A percentile compares a stretch with the other conserved stretches of the same genome.
Evolutionary conservation across 192 early-diverging fungal species (phyloP).

Genomic region (Podila clonocystis): DNA sequence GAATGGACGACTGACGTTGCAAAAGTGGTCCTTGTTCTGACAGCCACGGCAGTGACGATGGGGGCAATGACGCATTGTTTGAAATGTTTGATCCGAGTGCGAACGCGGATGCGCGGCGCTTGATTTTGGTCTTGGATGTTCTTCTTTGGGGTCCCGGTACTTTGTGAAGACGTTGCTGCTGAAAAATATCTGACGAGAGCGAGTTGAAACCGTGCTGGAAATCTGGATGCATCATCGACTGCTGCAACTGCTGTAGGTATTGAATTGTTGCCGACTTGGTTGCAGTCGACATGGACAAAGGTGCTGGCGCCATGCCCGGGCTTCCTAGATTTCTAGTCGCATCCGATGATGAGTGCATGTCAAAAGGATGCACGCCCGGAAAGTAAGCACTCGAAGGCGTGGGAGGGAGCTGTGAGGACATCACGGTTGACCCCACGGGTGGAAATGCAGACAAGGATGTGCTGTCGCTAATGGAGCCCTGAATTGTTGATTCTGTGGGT

Average conservation of each 20-base stretch:
- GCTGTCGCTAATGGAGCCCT: not conserved
- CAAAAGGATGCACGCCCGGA: constrained; percentile 28
- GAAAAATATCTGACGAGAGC: not conserved
- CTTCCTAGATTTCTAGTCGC: not conserved
- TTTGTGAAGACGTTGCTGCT: not conserved
- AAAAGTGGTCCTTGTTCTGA: not conserved
- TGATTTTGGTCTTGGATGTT: constrained; percentile 4
- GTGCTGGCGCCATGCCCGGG: not conserved
- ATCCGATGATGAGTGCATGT: not conserved
- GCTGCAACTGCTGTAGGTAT: constrained; percentile 37
- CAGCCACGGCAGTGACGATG: not conserved
- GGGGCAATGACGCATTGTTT: not conserved
- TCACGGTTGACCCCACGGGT: not conserved
- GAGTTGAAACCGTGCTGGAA: not conserved
- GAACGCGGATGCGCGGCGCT: not conserved
- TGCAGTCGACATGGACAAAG: constrained; percentile 8
- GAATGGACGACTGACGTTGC: not conserved
- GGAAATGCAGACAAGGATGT: not conserved
- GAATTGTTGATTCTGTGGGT: constrained; percentile 16
- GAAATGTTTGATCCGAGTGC: not conserved
- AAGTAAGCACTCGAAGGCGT: constrained; percentile 7
- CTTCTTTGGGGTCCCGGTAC: constrained; percentile 1
- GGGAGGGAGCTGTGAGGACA: constrained; percentile 6
- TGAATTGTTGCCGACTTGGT: constrained; percentile 22
- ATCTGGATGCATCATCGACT: constrained; percentile 11